Evolutionary conservation across 306 rosid genomes (phyloP), one percentile per base, ranked within the genome.

Genomic region (Gastrolobium villosum): DNA sequence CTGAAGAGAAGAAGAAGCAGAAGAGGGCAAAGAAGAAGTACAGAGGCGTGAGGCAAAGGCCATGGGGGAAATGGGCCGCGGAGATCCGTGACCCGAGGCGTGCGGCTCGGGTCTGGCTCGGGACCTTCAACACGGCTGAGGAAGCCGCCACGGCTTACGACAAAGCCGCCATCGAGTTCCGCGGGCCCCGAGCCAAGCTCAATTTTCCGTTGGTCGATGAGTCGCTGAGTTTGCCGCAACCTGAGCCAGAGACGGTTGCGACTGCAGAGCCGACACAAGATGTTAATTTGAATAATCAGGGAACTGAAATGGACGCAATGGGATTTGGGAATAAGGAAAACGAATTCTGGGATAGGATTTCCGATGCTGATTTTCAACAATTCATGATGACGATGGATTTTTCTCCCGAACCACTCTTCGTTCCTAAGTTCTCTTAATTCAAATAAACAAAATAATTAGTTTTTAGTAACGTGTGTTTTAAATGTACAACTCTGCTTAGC

Each of bases 1-100:
- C 75, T 0, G 84, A 84, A 4, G 88, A 79, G 65, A 84, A 57
- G n/a, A 71, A 64, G 85, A 50, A 79, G 49, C 87, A 70, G 68
- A 89, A 75, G 57, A 60, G 93, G 60, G 55, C 52, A 11, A 91
- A 91, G 86, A 95, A 92, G 86, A 93, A 90, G 10, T 95, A 68
- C 85, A 85, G 99, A 35, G 99, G 98, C 7, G 99, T 95, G 39
- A 85, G 98, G 45, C 99, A 93, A 79, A 84, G 99, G 71, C 99
- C 99, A 0, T 93, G 98, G 99, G 99, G 98, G 0, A 93, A 95
- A 77, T 95, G 98, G 98, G 99, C 98, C 0, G 92, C 99, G 0
- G 99, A 95, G 78, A 95, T 95, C 39, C 95, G 98, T 0, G 99
- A 95, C 88, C 99, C 99, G 9, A 83, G 82, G 5, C 68, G 85